A percentile compares a stretch with the other conserved stretches of the same genome.
phyloP scores from a whole-genome alignment of 2,329 filamentous ascomycete genomes.

The Aspergillus transmontanensis region DNA sequence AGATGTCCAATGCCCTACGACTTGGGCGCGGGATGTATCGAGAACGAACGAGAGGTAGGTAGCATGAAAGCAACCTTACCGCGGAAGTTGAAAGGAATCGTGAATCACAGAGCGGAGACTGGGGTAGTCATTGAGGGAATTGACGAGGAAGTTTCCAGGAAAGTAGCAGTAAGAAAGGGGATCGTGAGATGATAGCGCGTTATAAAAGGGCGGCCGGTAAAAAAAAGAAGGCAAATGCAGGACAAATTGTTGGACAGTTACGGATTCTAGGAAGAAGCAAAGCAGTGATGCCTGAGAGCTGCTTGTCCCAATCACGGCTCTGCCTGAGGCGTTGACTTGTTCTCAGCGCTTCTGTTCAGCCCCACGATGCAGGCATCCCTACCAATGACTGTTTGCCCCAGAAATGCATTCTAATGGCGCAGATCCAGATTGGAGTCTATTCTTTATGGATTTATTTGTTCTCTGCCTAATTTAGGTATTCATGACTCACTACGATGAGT shows the following conservation, averaged over 20 bases:
- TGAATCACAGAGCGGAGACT: neutral
- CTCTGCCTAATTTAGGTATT: neutral
- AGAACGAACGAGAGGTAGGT: neutral
- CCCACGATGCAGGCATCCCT: neutral
- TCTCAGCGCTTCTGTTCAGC: constrained; percentile 2
- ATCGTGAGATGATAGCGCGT: neutral
- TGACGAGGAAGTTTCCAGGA: neutral
- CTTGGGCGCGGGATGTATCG: neutral
- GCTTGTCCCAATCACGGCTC: constrained; percentile 1
- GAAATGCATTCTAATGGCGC: neutral
- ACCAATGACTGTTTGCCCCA: neutral
- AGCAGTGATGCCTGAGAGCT: constrained; percentile 3
- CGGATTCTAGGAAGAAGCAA: neutral
- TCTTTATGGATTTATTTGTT: neutral
- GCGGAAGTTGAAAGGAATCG: neutral
- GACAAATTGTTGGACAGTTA: neutral
- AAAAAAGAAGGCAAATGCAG: neutral
- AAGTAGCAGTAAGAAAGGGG: neutral
- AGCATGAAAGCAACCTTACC: neutral
- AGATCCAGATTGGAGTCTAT: neutral
- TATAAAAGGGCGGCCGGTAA: neutral
- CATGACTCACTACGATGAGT: neutral
- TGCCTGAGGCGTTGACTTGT: neutral
- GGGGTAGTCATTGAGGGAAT: neutral
- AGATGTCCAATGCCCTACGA: constrained; percentile 2